Conservation (phyloP, 129 eudicot genomes). For the Saussurea involucrata region DNA sequence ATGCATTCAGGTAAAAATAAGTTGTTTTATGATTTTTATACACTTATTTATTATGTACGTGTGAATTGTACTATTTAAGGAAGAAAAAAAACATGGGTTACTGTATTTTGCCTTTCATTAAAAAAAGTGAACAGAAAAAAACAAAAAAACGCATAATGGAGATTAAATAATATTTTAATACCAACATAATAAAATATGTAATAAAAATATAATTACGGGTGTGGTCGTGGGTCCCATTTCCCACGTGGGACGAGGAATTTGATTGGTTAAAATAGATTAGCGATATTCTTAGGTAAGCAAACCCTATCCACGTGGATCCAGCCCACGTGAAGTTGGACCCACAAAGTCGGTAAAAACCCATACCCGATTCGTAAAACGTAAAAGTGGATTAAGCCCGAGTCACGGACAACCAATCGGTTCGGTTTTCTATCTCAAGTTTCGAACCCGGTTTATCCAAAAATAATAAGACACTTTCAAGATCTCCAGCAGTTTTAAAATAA, state of each 20-base stretch:
- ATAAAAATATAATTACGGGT: background rate
- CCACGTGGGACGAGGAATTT: constrained; percentile 54
- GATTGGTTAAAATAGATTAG: constrained; percentile 53
- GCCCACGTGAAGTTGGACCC: constrained; percentile 52
- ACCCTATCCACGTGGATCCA: constrained; percentile 22
- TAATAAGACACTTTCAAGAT: too few relatives aligned
- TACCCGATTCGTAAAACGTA: background rate
- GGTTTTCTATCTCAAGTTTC: background rate
- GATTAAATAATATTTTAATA: constrained; percentile 13
- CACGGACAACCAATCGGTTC: background rate
- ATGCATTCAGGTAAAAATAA: too few relatives aligned
- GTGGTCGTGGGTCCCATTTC: constrained; percentile 26
- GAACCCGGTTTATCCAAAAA: background rate
- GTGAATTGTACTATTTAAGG: background rate
- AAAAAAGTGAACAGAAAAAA: background rate
- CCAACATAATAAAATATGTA: background rate
- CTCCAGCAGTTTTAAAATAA: too few relatives aligned
- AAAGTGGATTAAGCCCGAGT: background rate
- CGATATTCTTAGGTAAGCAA: constrained; percentile 27
- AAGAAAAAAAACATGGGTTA: background rate
- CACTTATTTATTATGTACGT: too few relatives aligned
- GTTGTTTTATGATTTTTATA: too few relatives aligned
- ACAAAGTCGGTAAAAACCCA: constrained; percentile 12
- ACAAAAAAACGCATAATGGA: constrained; percentile 25
- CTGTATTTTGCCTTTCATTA: background rate